Base-by-base conservation (phyloP, 1,284 basidiomycete genomes). In the Ganoderma sp. region DNA sequence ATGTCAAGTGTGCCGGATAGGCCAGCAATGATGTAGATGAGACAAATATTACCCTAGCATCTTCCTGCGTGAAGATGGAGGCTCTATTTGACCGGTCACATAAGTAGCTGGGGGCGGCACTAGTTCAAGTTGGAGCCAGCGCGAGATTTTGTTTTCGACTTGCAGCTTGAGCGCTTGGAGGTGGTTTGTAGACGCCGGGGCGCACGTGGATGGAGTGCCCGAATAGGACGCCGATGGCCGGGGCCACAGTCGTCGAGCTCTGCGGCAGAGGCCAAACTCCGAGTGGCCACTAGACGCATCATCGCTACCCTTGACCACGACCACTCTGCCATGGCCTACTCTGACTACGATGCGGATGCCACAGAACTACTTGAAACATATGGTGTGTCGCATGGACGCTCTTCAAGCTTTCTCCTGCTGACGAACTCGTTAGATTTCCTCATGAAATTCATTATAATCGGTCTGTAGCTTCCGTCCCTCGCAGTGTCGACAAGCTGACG, bases 371-470 rank as follows among this genome's bases (percentile, higher is more conserved):
- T 96, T 70, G 96, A 97, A 82, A 95, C 95, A 66, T 98, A 98
- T 79, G 95, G 95, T 95, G 62, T 59, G 87, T 52, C 14, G 4
- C 10, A 19, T 25, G 8, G 22, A 12, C 28, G 2, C 41, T 45
- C 12, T 42, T 41, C 7, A 25, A 28, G 9, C n/a, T 5, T 6
- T 32, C 25, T 39, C 28, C 17, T 15, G 45, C 67, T 67, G 60
- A 74, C 58, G n/a, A 61, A 45, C 60, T 39, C 34, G 12, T 78
- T 78, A 97, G 97, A 98, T 83, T 98, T 97, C 80, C 87, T 99
- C 73, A 93, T 98, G 89, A 99, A 98, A 83, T 96, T 95, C 81
- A 98, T 99, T 78, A 89, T 99, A 74, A 95, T 99, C 75, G 96
- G 96, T 95, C 75, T 64, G 84, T 67, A 58, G 39, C 12, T 66